Conservation (phyloP, 495 filamentous ascomycete genomes). For the Xylaria intraflava region DNA sequence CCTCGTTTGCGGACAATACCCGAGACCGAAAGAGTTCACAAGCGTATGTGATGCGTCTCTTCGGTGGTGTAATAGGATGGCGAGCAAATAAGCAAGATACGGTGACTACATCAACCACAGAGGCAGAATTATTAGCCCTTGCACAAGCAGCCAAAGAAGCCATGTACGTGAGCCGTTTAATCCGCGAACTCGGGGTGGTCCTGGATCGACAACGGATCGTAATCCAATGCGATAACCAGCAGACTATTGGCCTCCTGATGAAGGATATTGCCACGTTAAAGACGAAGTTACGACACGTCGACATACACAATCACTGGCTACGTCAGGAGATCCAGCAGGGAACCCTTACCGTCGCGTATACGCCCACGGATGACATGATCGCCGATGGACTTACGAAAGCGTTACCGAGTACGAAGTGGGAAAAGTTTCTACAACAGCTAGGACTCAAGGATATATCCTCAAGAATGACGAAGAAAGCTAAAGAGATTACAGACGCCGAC, state of each 20-base stretch:
- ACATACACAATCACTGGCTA: not conserved
- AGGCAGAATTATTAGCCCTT: constrained; percentile 20
- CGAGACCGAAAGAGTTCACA: not conserved
- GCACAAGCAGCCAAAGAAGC: constrained; percentile 17
- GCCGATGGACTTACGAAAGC: too few species aligned
- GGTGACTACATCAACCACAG: constrained; percentile 26
- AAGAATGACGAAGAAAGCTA: too few species aligned
- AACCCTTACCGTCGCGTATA: too few species aligned
- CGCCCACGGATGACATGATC: too few species aligned
- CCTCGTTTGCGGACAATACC: not conserved
- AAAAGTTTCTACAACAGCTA: too few species aligned
- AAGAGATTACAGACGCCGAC: too few species aligned
- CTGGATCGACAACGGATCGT: not conserved
- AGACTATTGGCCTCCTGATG: not conserved
- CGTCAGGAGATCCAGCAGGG: too few species aligned
- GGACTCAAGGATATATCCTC: too few species aligned
- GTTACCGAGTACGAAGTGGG: too few species aligned
- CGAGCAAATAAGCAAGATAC: constrained; percentile 20
- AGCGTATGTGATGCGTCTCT: constrained; percentile 22
- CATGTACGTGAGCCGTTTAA: constrained; percentile 6
- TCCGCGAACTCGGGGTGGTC: not conserved
- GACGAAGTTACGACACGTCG: not conserved
- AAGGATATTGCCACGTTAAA: not conserved
- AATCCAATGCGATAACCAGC: not conserved
- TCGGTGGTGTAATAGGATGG: constrained; percentile 18